Base-by-base conservation (phyloP, 139 green algal genomes). In the Marvania coccoides region DNA sequence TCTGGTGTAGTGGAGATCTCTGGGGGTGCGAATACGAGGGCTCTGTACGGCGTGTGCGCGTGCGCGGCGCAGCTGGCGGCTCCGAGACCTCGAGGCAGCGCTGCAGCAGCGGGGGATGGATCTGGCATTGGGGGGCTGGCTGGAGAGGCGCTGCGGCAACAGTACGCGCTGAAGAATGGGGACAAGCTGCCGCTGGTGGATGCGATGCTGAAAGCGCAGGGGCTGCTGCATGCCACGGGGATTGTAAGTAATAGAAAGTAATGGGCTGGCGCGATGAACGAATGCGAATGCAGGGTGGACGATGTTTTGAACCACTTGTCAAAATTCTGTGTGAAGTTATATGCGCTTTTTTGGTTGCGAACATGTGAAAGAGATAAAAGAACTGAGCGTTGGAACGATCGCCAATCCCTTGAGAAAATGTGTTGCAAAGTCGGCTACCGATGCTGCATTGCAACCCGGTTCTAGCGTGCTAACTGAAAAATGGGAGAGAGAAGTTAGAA, bases 1-100 rank as follows among this genome's bases (percentile, higher is more conserved):
- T 68, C 71, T 1, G 65, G 65, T 58, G 85, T 85, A 3, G 45
- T 96, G 15, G 72, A 90, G 68, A 65, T 88, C 42, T 83, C 69
- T 3, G 42, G 59, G 14, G 81, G 79, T 2, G 19, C 42, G 1
- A 78, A 72, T 47, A 4, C 63, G 29, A 70, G 72, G 1, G 83
- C 82, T 2, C 70, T 88, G 47, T 83, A 81, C 46, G 84, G 84
- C 29, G 47, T 84, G 7, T 77, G 68, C 14, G 61, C 63, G 1
- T 70, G 47, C 61, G n/a, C 61, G 9, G 70, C 74, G 3, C 63
- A 82, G 42, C 73, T 85, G 33, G 31, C 58, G 31, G 63, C 55
- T 0, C 3, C 55, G 24, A 67, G 69, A 61, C 71, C 71, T 23
- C 6, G 53, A 23, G n/a, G 36, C 47, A 26, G 30, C 30, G 55